Evolutionary conservation across 768 basidiomycete species (phyloP), one percentile per base, ranked within the genome.

Genomic region (Boletus pseudopeckii): DNA sequence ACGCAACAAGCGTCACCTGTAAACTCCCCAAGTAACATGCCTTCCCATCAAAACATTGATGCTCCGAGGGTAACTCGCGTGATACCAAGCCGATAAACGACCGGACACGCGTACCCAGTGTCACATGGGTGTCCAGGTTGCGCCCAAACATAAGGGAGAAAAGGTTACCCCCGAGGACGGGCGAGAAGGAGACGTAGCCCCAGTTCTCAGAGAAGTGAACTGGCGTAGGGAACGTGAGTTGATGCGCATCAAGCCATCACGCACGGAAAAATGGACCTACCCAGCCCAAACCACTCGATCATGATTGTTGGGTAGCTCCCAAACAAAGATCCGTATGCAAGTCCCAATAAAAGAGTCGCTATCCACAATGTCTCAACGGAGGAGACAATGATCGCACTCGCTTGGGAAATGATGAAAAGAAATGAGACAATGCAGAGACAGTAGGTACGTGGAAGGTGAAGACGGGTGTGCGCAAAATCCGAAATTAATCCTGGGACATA

Each of bases 221-320:
- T 86, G 58, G 14, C 20, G 10, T 6, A 30, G 28, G 38, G 9
- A 26, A 34, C 2, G 53, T 39, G 26, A 46, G 34, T n/a, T 9
- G 10, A 28, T 22, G 39, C 3, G 7, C 5, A 28, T n/a, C 6
- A 26, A 39, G 50, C 17, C 14, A 1, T 20, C 2, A 20, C 2
- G 17, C 7, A 22, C 9, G 14, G 14, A 52, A 26, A 44, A 17
- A 14, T 30, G 11, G 2, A 82, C 88, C 64, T 61, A 90, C 90
- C 75, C 63, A 95, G 75, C 7, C 92, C 92, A 60, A 94, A 95
- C 90, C 90, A 93, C 60, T 95, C 93, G 24, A 94, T 77, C 48
- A 82, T 77, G 30, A 95, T 76, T n/a, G 86, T 83, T 0, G 90
- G 89, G 63, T 81, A 77, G 40, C 88, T 72, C 2, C 86, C 88